phyloP scores from a whole-genome alignment of 2,329 filamentous ascomycete genomes.

The Colletotrichum orbiculare region DNA sequence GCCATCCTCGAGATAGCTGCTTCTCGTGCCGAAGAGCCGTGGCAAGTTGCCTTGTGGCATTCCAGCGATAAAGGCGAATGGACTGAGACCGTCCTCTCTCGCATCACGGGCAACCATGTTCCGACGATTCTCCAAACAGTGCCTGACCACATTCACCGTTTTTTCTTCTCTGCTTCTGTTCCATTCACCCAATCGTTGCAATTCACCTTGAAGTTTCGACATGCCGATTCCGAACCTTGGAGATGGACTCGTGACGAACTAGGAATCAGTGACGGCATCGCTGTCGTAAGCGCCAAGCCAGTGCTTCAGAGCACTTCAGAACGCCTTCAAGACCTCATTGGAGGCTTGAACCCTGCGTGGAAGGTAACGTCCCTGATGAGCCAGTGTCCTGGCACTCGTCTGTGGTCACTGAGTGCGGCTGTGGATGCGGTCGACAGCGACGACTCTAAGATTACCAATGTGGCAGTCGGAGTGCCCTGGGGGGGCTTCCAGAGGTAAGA shows the following conservation, averaged over 20 bases:
- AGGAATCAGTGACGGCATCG: conserved; percentile 70
- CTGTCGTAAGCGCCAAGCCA: conserved; percentile 60
- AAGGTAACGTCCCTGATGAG: conserved; percentile 65
- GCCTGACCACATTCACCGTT: conserved; percentile 19
- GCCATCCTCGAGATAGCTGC: conserved; percentile 75
- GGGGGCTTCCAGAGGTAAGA: conserved; percentile 63
- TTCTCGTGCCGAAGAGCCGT: conserved; percentile 65
- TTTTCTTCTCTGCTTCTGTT: conserved; percentile 45
- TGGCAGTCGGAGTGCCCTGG: conserved; percentile 73
- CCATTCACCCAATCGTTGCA: conserved; percentile 59
- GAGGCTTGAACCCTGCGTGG: conserved; percentile 66
- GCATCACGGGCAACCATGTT: conserved; percentile 39
- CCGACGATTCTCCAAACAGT: conserved; percentile 64
- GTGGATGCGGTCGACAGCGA: conserved; percentile 68
- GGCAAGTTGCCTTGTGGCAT: conserved; percentile 83
- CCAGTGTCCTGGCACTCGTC: conserved; percentile 74
- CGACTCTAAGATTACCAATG: conserved; percentile 65
- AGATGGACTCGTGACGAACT: conserved; percentile 76
- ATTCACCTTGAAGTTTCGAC: conserved; percentile 80
- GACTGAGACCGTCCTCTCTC: conserved; percentile 61
- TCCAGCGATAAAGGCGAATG: conserved; percentile 65
- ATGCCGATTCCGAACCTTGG: conserved; percentile 66
- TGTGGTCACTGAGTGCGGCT: conserved; percentile 74
- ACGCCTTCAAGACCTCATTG: conserved; percentile 66
- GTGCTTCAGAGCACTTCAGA: conserved; percentile 44